A percentile compares a stretch with the other conserved stretches of the same genome.
These are phyloP conservation scores for Pinus albicaulis DNA, from an alignment of 75 land plant species.

Conservation along the genomic window DNA sequence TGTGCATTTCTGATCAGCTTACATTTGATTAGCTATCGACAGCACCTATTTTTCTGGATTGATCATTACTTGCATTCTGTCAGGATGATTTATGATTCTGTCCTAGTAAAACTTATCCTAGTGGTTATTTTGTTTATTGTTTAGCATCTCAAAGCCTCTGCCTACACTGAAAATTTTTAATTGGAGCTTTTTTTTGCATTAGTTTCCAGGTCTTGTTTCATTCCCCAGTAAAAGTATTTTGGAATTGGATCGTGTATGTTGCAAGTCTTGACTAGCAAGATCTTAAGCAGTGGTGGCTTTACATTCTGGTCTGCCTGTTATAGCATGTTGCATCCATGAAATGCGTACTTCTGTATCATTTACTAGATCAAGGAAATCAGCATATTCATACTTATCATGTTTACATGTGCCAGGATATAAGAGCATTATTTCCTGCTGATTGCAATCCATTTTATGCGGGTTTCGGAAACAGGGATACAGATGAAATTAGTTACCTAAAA, in stretches of 20 bases:
- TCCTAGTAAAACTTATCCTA: no score
- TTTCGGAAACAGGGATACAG: conserved; percentile 97
- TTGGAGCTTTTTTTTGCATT: no score
- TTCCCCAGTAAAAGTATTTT: neutral
- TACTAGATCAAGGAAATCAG: neutral
- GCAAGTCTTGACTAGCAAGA: neutral
- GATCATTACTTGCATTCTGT: no score
- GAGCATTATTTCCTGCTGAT: conserved; percentile 79
- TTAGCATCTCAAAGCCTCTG: no score
- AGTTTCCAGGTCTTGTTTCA: no score
- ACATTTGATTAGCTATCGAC: no score
- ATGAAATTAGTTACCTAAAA: conserved; percentile 97
- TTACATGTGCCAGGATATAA: conserved; percentile 61
- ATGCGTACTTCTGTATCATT: neutral
- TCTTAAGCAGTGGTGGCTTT: neutral
- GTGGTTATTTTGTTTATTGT: no score
- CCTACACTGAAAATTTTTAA: no score
- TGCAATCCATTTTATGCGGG: conserved; percentile 99
- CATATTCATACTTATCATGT: neutral
- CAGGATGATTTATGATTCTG: no score
- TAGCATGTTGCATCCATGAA: neutral
- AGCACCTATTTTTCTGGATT: no score
- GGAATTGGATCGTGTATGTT: neutral
- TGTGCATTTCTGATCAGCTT: neutral
- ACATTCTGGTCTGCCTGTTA: neutral